phyloP scores from a whole-genome alignment of 805 yeast genomes.

The Blastobotrys robertii region DNA sequence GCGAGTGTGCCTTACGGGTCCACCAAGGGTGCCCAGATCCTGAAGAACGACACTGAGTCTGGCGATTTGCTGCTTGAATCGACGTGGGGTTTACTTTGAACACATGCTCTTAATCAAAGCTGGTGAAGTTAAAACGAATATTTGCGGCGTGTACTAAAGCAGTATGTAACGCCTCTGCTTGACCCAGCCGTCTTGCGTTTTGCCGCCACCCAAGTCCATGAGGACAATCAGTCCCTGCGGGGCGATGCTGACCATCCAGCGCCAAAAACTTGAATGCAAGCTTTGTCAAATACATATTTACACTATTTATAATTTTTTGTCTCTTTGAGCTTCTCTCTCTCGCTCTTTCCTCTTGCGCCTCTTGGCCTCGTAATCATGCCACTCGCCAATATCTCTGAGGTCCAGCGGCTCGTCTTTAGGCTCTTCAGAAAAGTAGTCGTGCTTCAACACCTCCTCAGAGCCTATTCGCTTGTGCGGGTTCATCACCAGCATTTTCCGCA shows the following conservation, averaged over 20 bases:
- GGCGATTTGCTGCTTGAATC: too few relatives aligned
- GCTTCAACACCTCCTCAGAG: constrained; percentile 60
- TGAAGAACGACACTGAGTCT: too few relatives aligned
- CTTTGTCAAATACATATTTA: not conserved
- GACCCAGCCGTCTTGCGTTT: too few relatives aligned
- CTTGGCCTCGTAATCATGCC: constrained; percentile 97
- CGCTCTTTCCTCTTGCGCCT: constrained; percentile 49
- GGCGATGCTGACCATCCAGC: not conserved
- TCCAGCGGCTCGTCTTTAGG: constrained; percentile 54
- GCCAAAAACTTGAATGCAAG: not conserved
- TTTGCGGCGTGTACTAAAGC: too few relatives aligned
- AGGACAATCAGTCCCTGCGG: not conserved
- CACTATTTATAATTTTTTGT: constrained; percentile 1
- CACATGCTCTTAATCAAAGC: too few relatives aligned
- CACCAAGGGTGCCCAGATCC: too few relatives aligned
- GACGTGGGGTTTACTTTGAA: too few relatives aligned
- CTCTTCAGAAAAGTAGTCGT: constrained; percentile 59
- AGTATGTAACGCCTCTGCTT: too few relatives aligned
- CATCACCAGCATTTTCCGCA: constrained; percentile 49
- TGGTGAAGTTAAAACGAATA: too few relatives aligned
- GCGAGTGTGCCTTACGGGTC: too few relatives aligned
- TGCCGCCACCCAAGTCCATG: too few relatives aligned
- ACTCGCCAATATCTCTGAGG: constrained; percentile 64
- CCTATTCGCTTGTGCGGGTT: constrained; percentile 61
- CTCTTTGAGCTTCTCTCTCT: constrained; percentile 6